Evolutionary conservation across 2,329 filamentous ascomycete genomes (phyloP).

Genomic region (Dryadomyces quercivorus): DNA sequence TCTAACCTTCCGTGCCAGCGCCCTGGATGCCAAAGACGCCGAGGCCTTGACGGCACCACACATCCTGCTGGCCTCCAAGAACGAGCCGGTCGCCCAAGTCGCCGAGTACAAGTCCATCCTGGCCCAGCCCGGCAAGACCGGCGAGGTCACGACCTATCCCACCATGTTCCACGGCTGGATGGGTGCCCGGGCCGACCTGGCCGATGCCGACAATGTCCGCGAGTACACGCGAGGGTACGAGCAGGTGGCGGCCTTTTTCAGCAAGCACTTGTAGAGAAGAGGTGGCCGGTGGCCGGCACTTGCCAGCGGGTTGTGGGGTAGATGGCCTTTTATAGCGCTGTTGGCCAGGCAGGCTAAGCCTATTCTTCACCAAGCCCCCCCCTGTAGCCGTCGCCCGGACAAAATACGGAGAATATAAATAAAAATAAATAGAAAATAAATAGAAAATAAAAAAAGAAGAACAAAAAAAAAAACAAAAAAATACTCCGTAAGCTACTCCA

Average conservation of each 20-base stretch:
- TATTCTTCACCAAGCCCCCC: no score
- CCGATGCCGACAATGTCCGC: constrained; percentile 28
- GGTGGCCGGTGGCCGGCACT: no score
- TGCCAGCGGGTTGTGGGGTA: no score
- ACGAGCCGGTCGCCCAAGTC: constrained; percentile 31
- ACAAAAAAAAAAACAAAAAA: not conserved
- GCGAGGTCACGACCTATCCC: constrained; percentile 34
- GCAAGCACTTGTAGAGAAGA: constrained; percentile 24
- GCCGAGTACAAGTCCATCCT: constrained; percentile 30
- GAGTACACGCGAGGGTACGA: constrained; percentile 38
- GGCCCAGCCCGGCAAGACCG: constrained; percentile 23
- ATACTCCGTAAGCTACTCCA: not conserved
- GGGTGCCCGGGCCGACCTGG: constrained; percentile 37
- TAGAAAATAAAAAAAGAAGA: not conserved
- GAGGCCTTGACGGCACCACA: constrained; percentile 32
- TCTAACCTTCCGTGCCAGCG: constrained; percentile 11
- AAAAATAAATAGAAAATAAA: not conserved
- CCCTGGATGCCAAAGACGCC: constrained; percentile 28
- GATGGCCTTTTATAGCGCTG: no score
- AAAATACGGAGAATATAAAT: not conserved
- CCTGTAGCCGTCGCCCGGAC: not conserved
- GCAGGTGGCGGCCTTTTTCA: constrained; percentile 29
- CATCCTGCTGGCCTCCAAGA: constrained; percentile 35
- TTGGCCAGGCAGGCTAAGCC: no score
- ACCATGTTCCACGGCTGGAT: constrained; percentile 48